These are phyloP conservation scores for Leccinum arenicola DNA, from an alignment of 768 basidiomycete genomes.

Conservation along the genomic window DNA sequence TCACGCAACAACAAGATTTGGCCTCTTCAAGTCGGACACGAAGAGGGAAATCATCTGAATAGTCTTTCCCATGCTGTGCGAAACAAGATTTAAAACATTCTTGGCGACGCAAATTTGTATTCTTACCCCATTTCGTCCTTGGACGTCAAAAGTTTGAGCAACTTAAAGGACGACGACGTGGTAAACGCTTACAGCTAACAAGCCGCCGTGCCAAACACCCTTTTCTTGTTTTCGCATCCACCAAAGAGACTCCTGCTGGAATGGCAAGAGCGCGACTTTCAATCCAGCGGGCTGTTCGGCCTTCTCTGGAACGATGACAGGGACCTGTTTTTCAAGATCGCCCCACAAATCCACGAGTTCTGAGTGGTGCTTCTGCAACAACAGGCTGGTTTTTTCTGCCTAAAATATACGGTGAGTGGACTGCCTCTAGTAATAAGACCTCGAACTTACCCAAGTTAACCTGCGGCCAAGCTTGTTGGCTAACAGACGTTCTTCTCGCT, in stretches of 20 bases:
- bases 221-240: conserved; percentile 97
- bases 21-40: conserved; percentile 70
- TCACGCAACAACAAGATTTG: conserved; percentile 91
- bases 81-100: conserved; percentile 10
- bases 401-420: conserved; percentile 30
- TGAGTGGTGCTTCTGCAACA: conserved; percentile 67
- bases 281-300: conserved; percentile 81
- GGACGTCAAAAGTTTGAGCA: conserved; percentile 8
- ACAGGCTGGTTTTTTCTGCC: conserved; percentile 70
- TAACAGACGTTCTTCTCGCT: conserved; percentile 49
- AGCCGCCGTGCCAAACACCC: conserved; percentile 83
- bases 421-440: conserved; percentile 7
- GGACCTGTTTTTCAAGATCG: conserved; percentile 64
- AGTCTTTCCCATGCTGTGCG: conserved; percentile 82
- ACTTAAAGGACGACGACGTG: not conserved
- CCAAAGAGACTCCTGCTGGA: conserved; percentile 90
- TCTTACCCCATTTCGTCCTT: conserved; percentile 91
- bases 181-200: conserved; percentile 70
- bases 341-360: conserved; percentile 88
- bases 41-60: conserved; percentile 95
- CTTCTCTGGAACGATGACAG: conserved; percentile 60
- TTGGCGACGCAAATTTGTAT: not conserved
- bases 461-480: conserved; percentile 63
- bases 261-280: conserved; percentile 84
- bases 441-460: conserved; percentile 60